phyloP scores from a whole-genome alignment of 805 yeast genomes.

The Ogataea wickerhamii region DNA sequence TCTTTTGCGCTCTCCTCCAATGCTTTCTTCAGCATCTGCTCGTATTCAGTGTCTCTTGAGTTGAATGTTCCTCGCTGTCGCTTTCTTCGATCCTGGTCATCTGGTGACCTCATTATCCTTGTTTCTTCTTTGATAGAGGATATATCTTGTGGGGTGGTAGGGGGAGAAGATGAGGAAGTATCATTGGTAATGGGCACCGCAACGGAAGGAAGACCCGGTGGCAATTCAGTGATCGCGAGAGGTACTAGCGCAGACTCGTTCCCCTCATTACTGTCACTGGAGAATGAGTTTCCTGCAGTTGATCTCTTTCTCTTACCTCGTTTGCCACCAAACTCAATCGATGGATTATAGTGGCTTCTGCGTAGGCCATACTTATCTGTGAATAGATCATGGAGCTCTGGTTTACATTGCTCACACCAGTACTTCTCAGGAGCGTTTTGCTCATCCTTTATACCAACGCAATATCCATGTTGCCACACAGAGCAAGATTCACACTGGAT shows the following conservation, averaged over 20 bases:
- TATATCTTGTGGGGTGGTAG: constrained; percentile 1
- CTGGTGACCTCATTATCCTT: constrained; percentile 12
- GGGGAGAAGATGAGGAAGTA: not conserved
- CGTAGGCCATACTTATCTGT: constrained; percentile 44
- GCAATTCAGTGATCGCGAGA: not conserved
- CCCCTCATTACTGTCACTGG: constrained; percentile 14
- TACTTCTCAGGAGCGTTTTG: constrained; percentile 86
- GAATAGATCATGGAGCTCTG: constrained; percentile 67
- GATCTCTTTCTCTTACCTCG: constrained; percentile 27
- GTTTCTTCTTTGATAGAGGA: constrained; percentile 13
- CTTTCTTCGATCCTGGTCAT: constrained; percentile 23
- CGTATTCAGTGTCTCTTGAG: constrained; percentile 34
- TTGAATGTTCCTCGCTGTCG: constrained; percentile 23
- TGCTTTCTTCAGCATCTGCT: constrained; percentile 39
- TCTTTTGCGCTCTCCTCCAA: constrained; percentile 56
- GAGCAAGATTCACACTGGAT: constrained; percentile 88
- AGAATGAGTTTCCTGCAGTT: constrained; percentile 5
- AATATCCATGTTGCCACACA: constrained; percentile 97
- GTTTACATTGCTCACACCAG: constrained; percentile 91
- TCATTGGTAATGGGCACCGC: not conserved
- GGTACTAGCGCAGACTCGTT: constrained; percentile 5
- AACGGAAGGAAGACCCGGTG: not conserved
- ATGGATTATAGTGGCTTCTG: constrained; percentile 47
- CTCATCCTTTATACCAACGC: constrained; percentile 80
- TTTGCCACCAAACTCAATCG: constrained; percentile 30